Conservation (phyloP, 805 yeast genomes). For the Diddensiella transvaalensis region DNA sequence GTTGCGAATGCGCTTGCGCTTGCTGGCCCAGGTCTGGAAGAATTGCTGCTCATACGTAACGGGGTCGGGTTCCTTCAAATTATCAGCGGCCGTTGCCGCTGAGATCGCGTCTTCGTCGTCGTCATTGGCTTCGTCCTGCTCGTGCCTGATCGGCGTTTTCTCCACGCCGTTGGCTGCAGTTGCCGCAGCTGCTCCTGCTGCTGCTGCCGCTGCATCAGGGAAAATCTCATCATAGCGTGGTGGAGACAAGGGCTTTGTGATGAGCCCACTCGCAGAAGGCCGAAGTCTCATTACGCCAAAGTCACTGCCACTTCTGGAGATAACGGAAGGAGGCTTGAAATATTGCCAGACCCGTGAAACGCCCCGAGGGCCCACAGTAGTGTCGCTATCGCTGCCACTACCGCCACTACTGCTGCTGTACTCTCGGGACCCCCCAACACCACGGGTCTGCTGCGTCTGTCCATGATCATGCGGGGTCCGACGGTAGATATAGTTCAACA, state of each 20-base stretch:
- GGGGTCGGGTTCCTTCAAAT: background rate
- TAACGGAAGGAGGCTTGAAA: conserved; percentile 12
- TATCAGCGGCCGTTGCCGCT: no score
- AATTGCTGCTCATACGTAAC: conserved; percentile 23
- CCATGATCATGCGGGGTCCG: no score
- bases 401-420: background rate
- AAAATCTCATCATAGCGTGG: conserved; percentile 29
- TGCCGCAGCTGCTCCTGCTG: conserved; percentile 1
- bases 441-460: background rate
- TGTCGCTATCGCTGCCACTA: conserved; percentile 21
- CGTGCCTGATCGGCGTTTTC: conserved; percentile 9
- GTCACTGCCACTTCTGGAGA: background rate
- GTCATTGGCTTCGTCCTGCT: background rate
- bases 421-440: background rate
- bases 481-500: conserved; percentile 17
- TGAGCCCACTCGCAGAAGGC: background rate
- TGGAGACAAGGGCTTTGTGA: conserved; percentile 14
- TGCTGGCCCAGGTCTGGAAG: conserved; percentile 34
- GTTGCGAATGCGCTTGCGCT: conserved; percentile 49
- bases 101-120: no score
- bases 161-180: conserved; percentile 2
- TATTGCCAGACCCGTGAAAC: conserved; percentile 19
- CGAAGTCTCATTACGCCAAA: no score
- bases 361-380: conserved; percentile 16
- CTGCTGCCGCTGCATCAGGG: conserved; percentile 17